These are phyloP conservation scores for Fusarium xyrophilum DNA, from an alignment of 2,329 filamentous ascomycete genomes.

Conservation along the genomic window DNA sequence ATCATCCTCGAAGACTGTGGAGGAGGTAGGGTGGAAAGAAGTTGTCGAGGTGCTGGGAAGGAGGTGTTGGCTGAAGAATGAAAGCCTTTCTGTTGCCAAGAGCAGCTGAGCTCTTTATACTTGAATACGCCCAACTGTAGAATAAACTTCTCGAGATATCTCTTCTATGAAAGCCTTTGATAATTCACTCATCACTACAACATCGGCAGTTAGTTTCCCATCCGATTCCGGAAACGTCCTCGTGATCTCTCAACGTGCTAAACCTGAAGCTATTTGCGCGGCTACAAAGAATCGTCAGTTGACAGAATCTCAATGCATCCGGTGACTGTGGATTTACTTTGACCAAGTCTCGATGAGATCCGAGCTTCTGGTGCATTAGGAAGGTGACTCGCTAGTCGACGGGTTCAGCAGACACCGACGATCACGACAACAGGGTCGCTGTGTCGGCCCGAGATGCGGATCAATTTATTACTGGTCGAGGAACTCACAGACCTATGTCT, in stretches of 20 bases:
- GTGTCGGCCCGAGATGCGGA: neutral
- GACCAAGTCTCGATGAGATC: neutral
- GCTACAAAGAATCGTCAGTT: fast-evolving
- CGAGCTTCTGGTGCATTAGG: neutral
- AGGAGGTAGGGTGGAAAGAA: fast-evolving
- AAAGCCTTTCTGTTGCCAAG: fast-evolving
- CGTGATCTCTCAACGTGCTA: neutral
- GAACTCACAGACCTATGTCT: fast-evolving
- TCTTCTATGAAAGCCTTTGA: fast-evolving
- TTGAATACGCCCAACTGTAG: fast-evolving
- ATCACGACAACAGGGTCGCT: neutral
- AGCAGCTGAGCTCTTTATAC: neutral
- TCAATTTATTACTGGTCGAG: neutral
- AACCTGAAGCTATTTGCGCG: neutral
- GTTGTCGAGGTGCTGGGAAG: fast-evolving
- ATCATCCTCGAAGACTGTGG: neutral
- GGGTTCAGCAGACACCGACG: neutral
- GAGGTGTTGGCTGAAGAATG: fast-evolving
- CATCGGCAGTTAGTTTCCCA: neutral
- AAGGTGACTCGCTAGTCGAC: neutral
- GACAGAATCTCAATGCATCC: fast-evolving
- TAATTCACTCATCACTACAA: neutral
- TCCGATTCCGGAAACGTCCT: neutral
- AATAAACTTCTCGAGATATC: fast-evolving
- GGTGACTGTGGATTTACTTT: fast-evolving